These are phyloP conservation scores for Mycena olivaceomarginata DNA, from an alignment of 768 basidiomycete genomes.

Conservation along the genomic window DNA sequence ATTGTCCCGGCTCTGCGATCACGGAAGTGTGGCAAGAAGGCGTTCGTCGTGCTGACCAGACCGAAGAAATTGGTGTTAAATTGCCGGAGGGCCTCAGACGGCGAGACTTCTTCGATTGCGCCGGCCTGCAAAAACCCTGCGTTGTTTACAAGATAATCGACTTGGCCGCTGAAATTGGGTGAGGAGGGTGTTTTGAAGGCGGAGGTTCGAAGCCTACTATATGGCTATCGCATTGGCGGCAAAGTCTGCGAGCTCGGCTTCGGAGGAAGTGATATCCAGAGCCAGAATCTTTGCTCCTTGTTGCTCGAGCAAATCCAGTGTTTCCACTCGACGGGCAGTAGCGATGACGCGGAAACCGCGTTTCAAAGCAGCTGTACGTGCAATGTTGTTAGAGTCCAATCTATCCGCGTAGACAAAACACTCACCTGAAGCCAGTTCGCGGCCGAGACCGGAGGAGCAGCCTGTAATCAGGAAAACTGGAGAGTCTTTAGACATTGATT, in stretches of 20 bases:
- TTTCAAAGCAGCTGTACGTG: constrained; percentile 17
- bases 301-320: constrained; percentile 1
- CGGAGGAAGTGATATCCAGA: constrained; percentile 27
- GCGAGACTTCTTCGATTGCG: constrained; percentile 16
- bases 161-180: constrained; percentile 15
- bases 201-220: neutral
- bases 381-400: neutral
- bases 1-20: constrained; percentile 25
- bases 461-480: constrained; percentile 31
- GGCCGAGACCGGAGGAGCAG: constrained; percentile 25
- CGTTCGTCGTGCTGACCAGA: constrained; percentile 9
- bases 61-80: constrained; percentile 36
- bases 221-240: constrained; percentile 21
- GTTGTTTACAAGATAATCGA: constrained; percentile 29
- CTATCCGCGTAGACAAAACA: neutral
- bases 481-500: constrained; percentile 3
- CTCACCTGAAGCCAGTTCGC: constrained; percentile 21
- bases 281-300: constrained; percentile 15
- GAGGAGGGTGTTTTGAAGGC: neutral
- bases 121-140: constrained; percentile 21
- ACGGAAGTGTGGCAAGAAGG: constrained; percentile 28
- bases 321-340: constrained; percentile 14
- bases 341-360: constrained; percentile 25
- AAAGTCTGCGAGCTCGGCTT: constrained; percentile 13
- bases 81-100: constrained; percentile 1